Conservation (phyloP, 805 yeast genomes). For the Kregervanrija delftensis region DNA sequence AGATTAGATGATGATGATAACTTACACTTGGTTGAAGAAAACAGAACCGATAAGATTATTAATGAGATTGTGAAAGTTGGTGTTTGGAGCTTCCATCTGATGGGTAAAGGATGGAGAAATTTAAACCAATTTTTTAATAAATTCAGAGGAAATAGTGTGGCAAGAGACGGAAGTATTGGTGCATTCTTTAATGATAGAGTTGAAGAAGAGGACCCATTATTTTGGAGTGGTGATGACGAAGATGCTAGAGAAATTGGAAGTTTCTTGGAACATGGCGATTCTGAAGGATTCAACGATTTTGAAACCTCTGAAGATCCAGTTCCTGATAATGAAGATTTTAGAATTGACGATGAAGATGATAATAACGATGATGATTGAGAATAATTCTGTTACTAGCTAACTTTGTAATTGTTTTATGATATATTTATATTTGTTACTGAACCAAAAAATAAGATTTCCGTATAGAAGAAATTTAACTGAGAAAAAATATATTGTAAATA, state of each 20-base stretch:
- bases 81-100: constrained; percentile 26
- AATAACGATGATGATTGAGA: constrained; percentile 4
- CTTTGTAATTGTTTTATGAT: too few species aligned
- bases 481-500: too few species aligned
- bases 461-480: too few species aligned
- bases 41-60: constrained; percentile 49
- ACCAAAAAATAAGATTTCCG: too few species aligned
- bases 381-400: neutral
- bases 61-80: constrained; percentile 56
- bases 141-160: constrained; percentile 16
- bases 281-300: constrained; percentile 26
- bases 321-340: constrained; percentile 1
- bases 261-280: constrained; percentile 32
- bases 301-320: constrained; percentile 12
- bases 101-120: constrained; percentile 4
- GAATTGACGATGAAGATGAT: constrained; percentile 2
- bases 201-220: constrained; percentile 22
- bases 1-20: constrained; percentile 70
- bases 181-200: constrained; percentile 26
- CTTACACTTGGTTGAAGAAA: constrained; percentile 48
- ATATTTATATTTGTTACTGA: too few species aligned
- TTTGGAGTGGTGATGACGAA: constrained; percentile 33
- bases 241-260: constrained; percentile 44
- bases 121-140: constrained; percentile 5
- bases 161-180: constrained; percentile 19